Conservation (phyloP, 805 yeast genomes). For the Ogataea dorogensis region DNA sequence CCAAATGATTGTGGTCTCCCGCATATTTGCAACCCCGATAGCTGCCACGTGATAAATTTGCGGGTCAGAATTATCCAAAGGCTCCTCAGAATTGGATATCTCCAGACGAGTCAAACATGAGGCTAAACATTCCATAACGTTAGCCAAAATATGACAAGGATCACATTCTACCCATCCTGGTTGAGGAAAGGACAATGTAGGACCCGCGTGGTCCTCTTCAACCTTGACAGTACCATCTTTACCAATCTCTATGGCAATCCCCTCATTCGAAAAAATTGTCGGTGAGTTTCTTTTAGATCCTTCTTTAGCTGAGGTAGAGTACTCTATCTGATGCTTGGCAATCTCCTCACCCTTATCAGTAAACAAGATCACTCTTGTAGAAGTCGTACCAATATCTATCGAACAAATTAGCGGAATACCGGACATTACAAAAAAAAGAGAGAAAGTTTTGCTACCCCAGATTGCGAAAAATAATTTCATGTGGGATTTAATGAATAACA, state of each 20-base stretch:
- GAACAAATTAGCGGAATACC: slow-evolving; percentile 53
- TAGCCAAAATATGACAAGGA: slow-evolving; percentile 77
- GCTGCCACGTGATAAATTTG: slow-evolving; percentile 54
- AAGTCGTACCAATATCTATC: slow-evolving; percentile 89
- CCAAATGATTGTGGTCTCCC: slow-evolving; percentile 93
- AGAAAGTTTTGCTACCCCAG: slow-evolving; percentile 7
- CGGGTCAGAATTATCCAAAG: slow-evolving; percentile 30
- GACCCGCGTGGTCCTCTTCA: slow-evolving; percentile 55
- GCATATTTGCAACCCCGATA: slow-evolving; percentile 91
- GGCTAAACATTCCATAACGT: slow-evolving; percentile 77
- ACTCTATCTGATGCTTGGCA: slow-evolving; percentile 88
- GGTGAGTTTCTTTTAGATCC: slow-evolving; percentile 36
- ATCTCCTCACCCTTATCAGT: slow-evolving; percentile 69
- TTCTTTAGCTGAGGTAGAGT: slow-evolving; percentile 68
- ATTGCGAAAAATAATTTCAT: slow-evolving; percentile 1
- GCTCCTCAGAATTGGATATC: slow-evolving; percentile 49
- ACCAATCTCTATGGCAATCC: slow-evolving; percentile 56
- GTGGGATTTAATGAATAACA: slow-evolving; percentile 2
- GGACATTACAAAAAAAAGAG: slow-evolving; percentile 3
- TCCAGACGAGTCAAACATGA: slow-evolving; percentile 59
- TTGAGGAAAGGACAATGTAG: slow-evolving; percentile 72
- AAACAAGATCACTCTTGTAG: slow-evolving; percentile 85
- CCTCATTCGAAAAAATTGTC: slow-evolving; percentile 71
- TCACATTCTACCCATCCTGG: slow-evolving; percentile 96
- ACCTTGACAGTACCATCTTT: slow-evolving; percentile 54